Base-by-base conservation (phyloP, 129 eudicot species). In the Lactuca sativa region DNA sequence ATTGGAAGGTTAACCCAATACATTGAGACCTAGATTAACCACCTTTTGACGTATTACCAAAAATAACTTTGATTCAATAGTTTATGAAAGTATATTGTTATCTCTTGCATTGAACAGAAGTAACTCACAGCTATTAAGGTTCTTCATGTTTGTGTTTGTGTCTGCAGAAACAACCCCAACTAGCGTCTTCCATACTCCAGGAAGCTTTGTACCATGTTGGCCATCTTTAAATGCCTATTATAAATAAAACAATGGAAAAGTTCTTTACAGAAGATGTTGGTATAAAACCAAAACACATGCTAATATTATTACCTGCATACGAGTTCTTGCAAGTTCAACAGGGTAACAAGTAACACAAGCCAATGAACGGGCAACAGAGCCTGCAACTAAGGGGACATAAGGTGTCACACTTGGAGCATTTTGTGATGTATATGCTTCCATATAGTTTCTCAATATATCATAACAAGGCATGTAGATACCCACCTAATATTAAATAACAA, bases 261-360 rank as follows among this genome's bases (percentile, higher is more conserved):
- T n/a, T n/a, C n/a, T n/a, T n/a, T n/a, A n/a, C n/a, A n/a, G n/a
- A n/a, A n/a, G n/a, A 21, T 21, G 21, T 21, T 21, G 1, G 21
- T 21, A 21, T 21, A 21, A 21, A 21, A 21, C 21, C 21, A 21
- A 21, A 21, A 21, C 1, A n/a, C n/a, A n/a, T n/a, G n/a, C n/a
- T n/a, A 32, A 3, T 1, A 21, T 2, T 14, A 18, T 33, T 63
- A 93, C 98, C 98, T 93, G 98, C 98, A 93, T 93, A 54, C 96
- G 90, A 16, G 98, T 89, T 78, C 95, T 85, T 69, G 98, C 95
- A 62, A 93, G 86, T 71, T 92, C 98, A 58, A 92, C 78, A 77
- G 98, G 98, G 61, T 92, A 92, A 76, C 96, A 92, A 77, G 96
- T 76, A 47, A 92, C 66, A 44, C 98, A 92, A 53, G 98, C 98